Percentiles rank a stretch among this genome's conserved stretches.
phyloP scores from a whole-genome alignment of 768 basidiomycete genomes.

The Panaeolus cyanescens region DNA sequence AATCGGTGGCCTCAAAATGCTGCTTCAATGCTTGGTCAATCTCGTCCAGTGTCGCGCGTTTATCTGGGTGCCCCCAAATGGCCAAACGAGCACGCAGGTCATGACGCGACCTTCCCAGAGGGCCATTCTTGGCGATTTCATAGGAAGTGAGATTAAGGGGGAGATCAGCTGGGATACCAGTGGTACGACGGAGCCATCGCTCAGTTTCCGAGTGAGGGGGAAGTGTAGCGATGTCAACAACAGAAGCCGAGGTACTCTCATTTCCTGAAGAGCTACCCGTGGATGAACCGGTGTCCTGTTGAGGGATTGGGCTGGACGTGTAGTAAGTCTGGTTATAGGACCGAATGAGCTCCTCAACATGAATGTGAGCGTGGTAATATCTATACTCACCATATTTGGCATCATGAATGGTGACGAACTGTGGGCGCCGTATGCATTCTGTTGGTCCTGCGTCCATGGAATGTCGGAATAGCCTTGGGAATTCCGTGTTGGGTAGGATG shows the following conservation, averaged over 20 bases:
- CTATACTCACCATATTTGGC: neutral
- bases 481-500: neutral
- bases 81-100: conserved; percentile 50
- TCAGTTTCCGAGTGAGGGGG: conserved; percentile 19
- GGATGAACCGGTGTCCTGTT: neutral
- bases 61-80: conserved; percentile 59
- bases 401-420: neutral
- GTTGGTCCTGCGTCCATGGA: neutral
- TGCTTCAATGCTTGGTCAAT: conserved; percentile 42
- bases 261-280: neutral
- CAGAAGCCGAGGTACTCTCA: conserved; percentile 7
- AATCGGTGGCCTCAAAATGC: conserved; percentile 35
- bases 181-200: conserved; percentile 13
- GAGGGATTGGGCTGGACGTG: neutral
- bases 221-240: neutral
- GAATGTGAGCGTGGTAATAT: neutral
- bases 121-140: conserved; percentile 14
- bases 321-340: conserved; percentile 7
- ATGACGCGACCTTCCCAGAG: neutral
- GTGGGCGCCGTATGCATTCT: neutral
- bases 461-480: neutral
- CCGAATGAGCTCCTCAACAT: neutral
- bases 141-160: conserved; percentile 18
- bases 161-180: conserved; percentile 9
- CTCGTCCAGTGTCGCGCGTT: conserved; percentile 61